These are phyloP conservation scores for Geotrichum candidum DNA, from an alignment of 1,139 yeast genomes.

Conservation along the genomic window DNA sequence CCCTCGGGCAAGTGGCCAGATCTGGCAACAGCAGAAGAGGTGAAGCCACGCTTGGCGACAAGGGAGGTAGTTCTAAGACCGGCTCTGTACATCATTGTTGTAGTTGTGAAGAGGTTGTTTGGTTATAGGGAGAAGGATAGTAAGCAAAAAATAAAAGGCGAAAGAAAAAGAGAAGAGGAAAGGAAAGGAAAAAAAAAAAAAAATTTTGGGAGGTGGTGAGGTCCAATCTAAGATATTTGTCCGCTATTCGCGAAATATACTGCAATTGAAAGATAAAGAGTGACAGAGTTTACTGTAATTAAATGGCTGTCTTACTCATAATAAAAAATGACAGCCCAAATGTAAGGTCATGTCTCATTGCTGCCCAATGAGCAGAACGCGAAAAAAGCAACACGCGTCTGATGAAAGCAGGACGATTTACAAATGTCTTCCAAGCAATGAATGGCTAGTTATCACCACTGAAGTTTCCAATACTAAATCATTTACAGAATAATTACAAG, in stretches of 20 bases:
- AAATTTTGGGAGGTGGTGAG: not conserved
- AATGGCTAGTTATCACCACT: not conserved
- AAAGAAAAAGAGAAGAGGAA: slow-evolving; percentile 4
- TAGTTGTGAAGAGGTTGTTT: not conserved
- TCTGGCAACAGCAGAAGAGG: slow-evolving; percentile 29
- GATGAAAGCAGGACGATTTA: not conserved
- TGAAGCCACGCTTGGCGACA: slow-evolving; percentile 31
- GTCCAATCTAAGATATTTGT: not conserved
- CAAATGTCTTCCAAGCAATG: not conserved
- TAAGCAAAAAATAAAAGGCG: not conserved
- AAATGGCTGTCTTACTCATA: not conserved
- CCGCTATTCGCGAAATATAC: not conserved
- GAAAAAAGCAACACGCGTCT: not conserved
- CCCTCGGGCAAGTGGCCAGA: slow-evolving; percentile 63
- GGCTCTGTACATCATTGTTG: slow-evolving; percentile 22
- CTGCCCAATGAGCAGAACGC: not conserved
- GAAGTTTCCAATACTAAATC: too few species aligned
- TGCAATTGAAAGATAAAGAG: not conserved
- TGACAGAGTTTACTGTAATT: not conserved
- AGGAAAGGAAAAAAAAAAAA: slow-evolving; percentile 2
- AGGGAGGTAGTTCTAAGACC: slow-evolving; percentile 25
- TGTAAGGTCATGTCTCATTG: not conserved
- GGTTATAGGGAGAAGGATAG: not conserved
- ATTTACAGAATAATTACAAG: too few species aligned
- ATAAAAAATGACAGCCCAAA: not conserved